These are phyloP conservation scores for Emergomyces pasteurianus DNA, from an alignment of 2,329 filamentous ascomycete species.

Conservation along the genomic window DNA sequence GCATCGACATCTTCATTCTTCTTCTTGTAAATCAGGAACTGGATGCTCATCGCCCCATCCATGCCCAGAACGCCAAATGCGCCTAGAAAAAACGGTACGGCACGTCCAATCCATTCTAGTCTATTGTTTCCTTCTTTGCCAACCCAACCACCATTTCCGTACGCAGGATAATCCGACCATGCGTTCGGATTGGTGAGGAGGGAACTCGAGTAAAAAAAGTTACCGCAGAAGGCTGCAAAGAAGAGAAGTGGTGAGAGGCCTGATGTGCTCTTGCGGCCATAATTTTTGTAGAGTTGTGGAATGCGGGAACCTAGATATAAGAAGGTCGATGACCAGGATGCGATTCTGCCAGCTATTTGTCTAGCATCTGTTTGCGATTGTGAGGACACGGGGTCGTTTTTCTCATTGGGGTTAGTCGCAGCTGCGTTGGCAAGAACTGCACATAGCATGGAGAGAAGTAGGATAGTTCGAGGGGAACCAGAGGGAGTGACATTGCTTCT, in stretches of 20 bases:
- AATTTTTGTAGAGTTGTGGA: constrained; percentile 56
- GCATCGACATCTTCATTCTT: constrained; percentile 32
- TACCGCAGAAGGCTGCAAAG: constrained; percentile 54
- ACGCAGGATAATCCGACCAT: constrained; percentile 45
- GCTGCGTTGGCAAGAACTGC: constrained; percentile 32
- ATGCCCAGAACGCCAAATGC: constrained; percentile 52
- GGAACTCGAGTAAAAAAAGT: constrained; percentile 54
- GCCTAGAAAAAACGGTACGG: constrained; percentile 53
- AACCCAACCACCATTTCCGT: constrained; percentile 50
- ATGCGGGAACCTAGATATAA: constrained; percentile 49
- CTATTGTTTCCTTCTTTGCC: constrained; percentile 43
- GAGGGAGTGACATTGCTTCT: constrained; percentile 18
- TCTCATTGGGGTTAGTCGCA: constrained; percentile 20
- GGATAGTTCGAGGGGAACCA: constrained; percentile 32
- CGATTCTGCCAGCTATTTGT: constrained; percentile 38
- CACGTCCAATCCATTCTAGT: constrained; percentile 44
- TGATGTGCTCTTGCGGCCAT: constrained; percentile 48
- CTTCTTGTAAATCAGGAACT: constrained; percentile 50
- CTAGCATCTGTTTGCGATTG: constrained; percentile 20
- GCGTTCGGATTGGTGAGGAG: constrained; percentile 52
- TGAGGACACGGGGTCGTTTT: constrained; percentile 5
- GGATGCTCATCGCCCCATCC: constrained; percentile 50
- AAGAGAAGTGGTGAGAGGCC: constrained; percentile 53
- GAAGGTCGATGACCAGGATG: constrained; percentile 46
- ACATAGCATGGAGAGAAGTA: constrained; percentile 35